Percentiles rank a stretch among this genome's conserved stretches.
Conservation (phyloP, 306 rosid species). For the Glycine latifolia region DNA sequence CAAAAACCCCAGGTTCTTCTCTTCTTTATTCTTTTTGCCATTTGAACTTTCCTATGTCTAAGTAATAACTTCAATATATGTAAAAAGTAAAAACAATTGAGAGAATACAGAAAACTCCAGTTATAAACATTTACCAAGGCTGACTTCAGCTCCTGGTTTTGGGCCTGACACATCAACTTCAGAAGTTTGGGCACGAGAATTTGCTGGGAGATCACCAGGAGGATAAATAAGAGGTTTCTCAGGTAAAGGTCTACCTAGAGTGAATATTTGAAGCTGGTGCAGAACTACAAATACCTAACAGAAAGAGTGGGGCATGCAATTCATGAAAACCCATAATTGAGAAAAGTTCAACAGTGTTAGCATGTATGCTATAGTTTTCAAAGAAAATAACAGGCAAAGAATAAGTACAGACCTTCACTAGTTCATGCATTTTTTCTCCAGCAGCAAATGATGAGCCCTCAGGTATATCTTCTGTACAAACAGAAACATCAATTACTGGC, state of each 20-base stretch:
- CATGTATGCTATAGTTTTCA: constrained; percentile 5
- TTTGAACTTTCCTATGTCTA: background rate
- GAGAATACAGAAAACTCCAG: constrained; percentile 33
- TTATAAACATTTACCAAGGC: constrained; percentile 68
- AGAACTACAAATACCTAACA: constrained; percentile 83
- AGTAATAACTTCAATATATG: constrained; percentile 7
- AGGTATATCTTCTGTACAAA: constrained; percentile 61
- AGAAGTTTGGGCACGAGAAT: constrained; percentile 68
- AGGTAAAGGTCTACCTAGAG: constrained; percentile 76
- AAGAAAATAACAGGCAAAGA: constrained; percentile 24
- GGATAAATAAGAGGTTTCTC: constrained; percentile 77
- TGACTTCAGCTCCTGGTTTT: constrained; percentile 78
- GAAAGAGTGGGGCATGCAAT: constrained; percentile 10
- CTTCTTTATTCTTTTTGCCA: constrained; percentile 17
- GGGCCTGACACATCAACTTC: constrained; percentile 74
- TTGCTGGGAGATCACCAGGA: constrained; percentile 55
- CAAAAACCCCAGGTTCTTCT: background rate
- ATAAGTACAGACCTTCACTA: constrained; percentile 71
- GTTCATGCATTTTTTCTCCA: constrained; percentile 86
- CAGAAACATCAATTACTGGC: constrained; percentile 26
- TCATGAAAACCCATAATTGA: constrained; percentile 27
- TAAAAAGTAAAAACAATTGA: background rate
- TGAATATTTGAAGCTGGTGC: constrained; percentile 87
- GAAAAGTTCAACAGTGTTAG: constrained; percentile 21
- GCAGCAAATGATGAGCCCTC: constrained; percentile 76